These are phyloP conservation scores for Cladosporium velox DNA, from an alignment of 2,329 filamentous ascomycete species.

Conservation along the genomic window DNA sequence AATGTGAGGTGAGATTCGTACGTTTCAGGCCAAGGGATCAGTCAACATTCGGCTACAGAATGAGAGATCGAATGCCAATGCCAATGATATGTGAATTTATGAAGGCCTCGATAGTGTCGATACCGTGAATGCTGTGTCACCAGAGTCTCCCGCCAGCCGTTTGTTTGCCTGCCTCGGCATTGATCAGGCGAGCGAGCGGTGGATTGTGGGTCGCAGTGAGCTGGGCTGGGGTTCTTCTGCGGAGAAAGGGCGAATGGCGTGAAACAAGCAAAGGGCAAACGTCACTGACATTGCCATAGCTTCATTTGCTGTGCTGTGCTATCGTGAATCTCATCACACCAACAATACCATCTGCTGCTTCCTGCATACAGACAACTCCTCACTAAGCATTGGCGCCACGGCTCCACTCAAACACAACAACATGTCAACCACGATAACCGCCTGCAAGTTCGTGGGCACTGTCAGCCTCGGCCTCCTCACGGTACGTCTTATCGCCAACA, in stretches of 20 bases:
- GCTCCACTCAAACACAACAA: slow-evolving; percentile 21
- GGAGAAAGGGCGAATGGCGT: not conserved
- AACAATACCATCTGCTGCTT: not conserved
- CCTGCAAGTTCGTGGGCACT: slow-evolving; percentile 91
- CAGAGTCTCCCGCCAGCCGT: not conserved
- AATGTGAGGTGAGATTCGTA: not conserved
- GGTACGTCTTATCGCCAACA: slow-evolving; percentile 55
- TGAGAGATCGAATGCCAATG: not conserved
- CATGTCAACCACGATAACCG: slow-evolving; percentile 60
- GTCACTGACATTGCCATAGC: slow-evolving; percentile 11
- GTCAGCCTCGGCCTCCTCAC: slow-evolving; percentile 85
- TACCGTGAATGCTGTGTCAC: not conserved
- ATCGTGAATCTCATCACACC: not conserved
- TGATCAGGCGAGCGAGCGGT: not conserved
- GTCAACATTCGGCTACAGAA: not conserved
- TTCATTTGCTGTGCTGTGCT: not conserved
- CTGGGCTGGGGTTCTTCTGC: slow-evolving; percentile 1
- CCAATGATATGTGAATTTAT: no score
- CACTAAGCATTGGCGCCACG: slow-evolving; percentile 18
- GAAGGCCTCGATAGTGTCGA: no score
- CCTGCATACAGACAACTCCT: not conserved
- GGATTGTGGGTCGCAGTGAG: not conserved
- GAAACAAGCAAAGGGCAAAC: slow-evolving; percentile 11
- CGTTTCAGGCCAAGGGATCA: not conserved
- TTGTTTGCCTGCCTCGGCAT: not conserved